Conservation (phyloP, 1,284 basidiomycete genomes). For the Malassezia equina region DNA sequence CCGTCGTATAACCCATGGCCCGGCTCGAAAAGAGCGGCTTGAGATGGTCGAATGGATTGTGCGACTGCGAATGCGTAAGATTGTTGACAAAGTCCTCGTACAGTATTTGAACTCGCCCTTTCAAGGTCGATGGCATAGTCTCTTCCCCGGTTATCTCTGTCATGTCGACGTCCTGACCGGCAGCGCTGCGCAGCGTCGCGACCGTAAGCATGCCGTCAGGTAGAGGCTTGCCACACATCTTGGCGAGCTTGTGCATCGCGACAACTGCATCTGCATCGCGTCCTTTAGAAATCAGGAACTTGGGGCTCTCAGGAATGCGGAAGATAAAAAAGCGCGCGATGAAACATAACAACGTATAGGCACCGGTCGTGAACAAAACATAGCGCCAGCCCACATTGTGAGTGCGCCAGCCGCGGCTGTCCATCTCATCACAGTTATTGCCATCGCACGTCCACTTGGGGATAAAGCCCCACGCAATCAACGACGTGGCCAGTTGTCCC, state of each 20-base stretch:
- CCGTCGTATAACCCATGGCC: conserved; percentile 36
- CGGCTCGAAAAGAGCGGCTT: conserved; percentile 34
- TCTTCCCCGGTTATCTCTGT: conserved; percentile 16
- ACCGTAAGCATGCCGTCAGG: conserved; percentile 42
- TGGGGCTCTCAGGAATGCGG: conserved; percentile 45
- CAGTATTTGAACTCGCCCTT: neutral
- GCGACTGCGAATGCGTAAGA: neutral
- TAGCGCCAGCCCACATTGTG: conserved; percentile 45
- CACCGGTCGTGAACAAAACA: conserved; percentile 40
- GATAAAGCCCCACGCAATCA: conserved; percentile 46
- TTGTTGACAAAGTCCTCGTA: conserved; percentile 4
- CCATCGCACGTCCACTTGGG: conserved; percentile 37
- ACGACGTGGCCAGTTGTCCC: conserved; percentile 39
- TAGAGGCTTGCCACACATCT: conserved; percentile 33
- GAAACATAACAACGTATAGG: conserved; percentile 39
- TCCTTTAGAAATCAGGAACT: conserved; percentile 45
- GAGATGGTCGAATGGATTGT: conserved; percentile 21
- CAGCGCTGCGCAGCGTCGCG: conserved; percentile 38
- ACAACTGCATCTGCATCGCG: conserved; percentile 43
- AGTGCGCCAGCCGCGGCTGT: conserved; percentile 22
- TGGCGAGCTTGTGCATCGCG: conserved; percentile 37
- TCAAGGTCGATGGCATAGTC: neutral
- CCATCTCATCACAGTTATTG: conserved; percentile 2
- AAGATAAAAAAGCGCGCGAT: conserved; percentile 41
- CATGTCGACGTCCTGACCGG: conserved; percentile 37